Base-by-base conservation (phyloP, 2,329 filamentous ascomycete genomes). In the Pezicula radicicola region DNA sequence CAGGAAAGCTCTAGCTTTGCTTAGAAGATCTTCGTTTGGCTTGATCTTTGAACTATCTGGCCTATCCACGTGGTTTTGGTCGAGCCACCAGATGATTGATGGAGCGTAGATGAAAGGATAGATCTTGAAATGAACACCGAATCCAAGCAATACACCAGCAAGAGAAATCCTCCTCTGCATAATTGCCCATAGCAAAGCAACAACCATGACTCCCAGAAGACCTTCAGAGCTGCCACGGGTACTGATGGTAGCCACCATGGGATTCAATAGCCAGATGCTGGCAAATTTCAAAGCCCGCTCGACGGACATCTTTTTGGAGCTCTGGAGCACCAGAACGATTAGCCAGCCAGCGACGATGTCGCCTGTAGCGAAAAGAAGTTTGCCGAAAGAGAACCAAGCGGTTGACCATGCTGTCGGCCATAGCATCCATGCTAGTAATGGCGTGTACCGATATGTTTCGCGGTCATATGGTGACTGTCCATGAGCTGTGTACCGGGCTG, bases 211-310 rank as follows among this genome's bases (percentile, higher is more conserved):
- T 15, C 90, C 91, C 7, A 99, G 71, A 12, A 99, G 68, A 0
- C 94, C 94, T 71, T 99, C 94, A 0, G 91, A 94, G 72, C 92
- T 97, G 13, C 94, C 94, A 46, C 94, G 78, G 12, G 94, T 97
- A 70, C 91, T 96, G 64, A 99, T 99, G 36, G 91, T 91, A 0
- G 94, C 94, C 9, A 97, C 94, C 92, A 99, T 97, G 0, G 94
- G 94, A 64, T 99, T 99, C 66, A 97, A 79, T 55, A 97, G 74
- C 94, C 94, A 99, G 37, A 97, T 87, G 59, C 86, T 84, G 1
- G 92, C 88, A 63, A 89, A 97, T 55, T 81, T 84, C 55, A 92
- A 75, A 1, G 91, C 90, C 1, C 75, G 70, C 18, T 74, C 71
- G 7, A 62, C 58, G 61, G 64, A 49, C 68, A 68, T 53, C 58